Percentiles rank a stretch among this genome's conserved stretches.
These are phyloP conservation scores for Hura crepitans DNA, from an alignment of 441 rosid species.

Conservation along the genomic window DNA sequence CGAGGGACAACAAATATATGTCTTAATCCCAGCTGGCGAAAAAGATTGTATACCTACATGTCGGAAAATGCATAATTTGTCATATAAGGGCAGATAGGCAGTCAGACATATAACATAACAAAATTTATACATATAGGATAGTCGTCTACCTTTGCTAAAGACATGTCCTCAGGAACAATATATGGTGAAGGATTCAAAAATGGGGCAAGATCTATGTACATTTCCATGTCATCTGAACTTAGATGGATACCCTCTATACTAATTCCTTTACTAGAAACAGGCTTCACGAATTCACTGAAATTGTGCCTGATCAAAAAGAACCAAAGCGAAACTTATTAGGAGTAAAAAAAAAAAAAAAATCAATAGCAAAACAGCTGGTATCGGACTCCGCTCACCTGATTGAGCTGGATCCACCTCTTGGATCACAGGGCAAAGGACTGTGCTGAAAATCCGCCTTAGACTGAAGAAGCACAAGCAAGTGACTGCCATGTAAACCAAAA, in stretches of 20 bases:
- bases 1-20: constrained; percentile 96
- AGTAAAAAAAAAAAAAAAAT: not conserved
- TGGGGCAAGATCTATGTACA: constrained; percentile 97
- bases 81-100: constrained; percentile 7
- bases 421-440: constrained; percentile 79
- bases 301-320: constrained; percentile 61
- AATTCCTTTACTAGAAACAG: constrained; percentile 93
- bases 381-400: constrained; percentile 40
- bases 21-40: constrained; percentile 93
- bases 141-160: constrained; percentile 71
- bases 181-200: constrained; percentile 96
- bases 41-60: constrained; percentile 81
- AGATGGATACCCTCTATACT: constrained; percentile 74
- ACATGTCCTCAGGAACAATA: constrained; percentile 97
- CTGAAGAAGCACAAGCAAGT: constrained; percentile 93
- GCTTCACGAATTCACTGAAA: constrained; percentile 88
- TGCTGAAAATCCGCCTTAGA: constrained; percentile 94
- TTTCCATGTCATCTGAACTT: constrained; percentile 89
- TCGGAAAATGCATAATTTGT: constrained; percentile 18
- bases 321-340: constrained; percentile 14
- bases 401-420: constrained; percentile 46
- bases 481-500: constrained; percentile 53
- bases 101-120: not conserved
- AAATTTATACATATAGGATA: constrained; percentile 5
- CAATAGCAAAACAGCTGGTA: not conserved